Conservation (phyloP, 352 stramenopile species). For the Discostella stelligera region DNA sequence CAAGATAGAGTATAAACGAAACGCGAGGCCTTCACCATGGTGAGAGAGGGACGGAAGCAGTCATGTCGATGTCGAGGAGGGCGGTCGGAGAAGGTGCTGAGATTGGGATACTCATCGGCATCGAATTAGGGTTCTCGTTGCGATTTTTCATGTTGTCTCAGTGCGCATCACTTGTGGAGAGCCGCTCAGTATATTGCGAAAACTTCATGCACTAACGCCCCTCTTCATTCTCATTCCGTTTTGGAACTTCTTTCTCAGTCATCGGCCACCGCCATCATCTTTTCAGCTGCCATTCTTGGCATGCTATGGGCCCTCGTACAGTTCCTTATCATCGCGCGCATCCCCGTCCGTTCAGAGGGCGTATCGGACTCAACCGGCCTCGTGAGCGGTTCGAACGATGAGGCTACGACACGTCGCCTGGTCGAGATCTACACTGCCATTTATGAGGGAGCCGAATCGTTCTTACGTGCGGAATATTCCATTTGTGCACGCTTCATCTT, state of each 20-base stretch:
- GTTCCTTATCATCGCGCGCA: conserved; percentile 74
- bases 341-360: conserved; percentile 61
- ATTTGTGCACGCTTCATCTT: conserved; percentile 97
- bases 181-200: neutral
- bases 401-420: conserved; percentile 69
- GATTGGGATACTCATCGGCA: neutral
- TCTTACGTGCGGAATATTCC: conserved; percentile 97
- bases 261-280: conserved; percentile 68
- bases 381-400: conserved; percentile 54
- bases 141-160: neutral
- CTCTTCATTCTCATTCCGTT: neutral
- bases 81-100: neutral
- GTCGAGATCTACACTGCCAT: conserved; percentile 93
- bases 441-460: conserved; percentile 96
- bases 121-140: neutral
- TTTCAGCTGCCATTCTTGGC: conserved; percentile 60
- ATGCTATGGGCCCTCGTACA: conserved; percentile 77
- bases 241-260: conserved; percentile 11
- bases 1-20: neutral
- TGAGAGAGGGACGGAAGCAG: conserved; percentile 1
- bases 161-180: neutral
- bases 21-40: conserved; percentile 1
- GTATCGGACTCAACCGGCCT: conserved; percentile 58
- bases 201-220: neutral
- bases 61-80: neutral